Base-by-base conservation (phyloP, 768 basidiomycete genomes). In the Pulveroboletus sp. region DNA sequence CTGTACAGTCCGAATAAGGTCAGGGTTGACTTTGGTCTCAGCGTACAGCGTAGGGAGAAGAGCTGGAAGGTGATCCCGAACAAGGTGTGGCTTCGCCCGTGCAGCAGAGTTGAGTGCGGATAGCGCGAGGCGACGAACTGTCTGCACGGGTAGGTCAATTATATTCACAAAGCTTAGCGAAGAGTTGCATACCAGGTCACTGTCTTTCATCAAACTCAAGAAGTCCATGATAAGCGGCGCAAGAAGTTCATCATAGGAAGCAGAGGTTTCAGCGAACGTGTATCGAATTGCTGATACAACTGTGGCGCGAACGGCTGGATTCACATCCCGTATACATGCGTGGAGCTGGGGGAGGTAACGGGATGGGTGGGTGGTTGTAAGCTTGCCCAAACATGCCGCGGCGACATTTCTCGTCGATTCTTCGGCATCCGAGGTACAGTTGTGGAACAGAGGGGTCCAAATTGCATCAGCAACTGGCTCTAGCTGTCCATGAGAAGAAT, bases 61-160 rank as follows among this genome's bases (percentile, higher is more conserved):
- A 0, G 76, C 63, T 9, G 75, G 65, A 22, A 98, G 75, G 57
- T 95, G 90, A 14, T 94, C 92, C 30, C 88, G 79, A 61, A 99
- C 80, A 31, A 98, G 80, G 63, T 95, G 82, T 1, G 95, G 89
- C 64, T 98, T 98, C 51, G 92, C 89, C 51, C 94, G 88, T 12
- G 93, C 93, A 8, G 93, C 94, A 29, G 94, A 93, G 69, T 97
- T 98, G 46, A 98, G 71, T 1, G 93, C 83, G 2, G 93, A 93
- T 22, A 98, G 71, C 7, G 95, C 89, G 10, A 97, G 75, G 9
- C 93, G 81, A 50, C 94, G 88, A 32, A 98, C 96, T 44, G 82
- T 84, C 95, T 97, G 57, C 27, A 29, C 6, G 48, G 19, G 19
- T 6, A 43, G 26, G n/a, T 54, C 24, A 58, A 27, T 16, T 26